Evolutionary conservation across 352 stramenopile species (phyloP).

Genomic region (Pythium sp.): DNA sequence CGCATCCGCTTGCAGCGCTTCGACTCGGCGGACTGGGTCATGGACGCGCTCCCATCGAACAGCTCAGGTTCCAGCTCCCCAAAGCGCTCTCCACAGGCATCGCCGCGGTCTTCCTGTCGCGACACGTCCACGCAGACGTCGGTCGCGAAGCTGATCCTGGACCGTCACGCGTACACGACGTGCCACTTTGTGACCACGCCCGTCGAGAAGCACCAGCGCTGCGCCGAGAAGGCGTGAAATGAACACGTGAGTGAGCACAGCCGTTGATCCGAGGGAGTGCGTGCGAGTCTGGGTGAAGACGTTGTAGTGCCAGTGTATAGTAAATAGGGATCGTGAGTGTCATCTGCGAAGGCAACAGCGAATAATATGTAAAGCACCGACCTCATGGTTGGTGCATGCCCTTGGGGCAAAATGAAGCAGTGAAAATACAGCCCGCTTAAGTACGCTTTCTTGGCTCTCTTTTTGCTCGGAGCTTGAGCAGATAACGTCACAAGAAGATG

Average conservation of each 20-base stretch:
- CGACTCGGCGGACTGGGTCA: conserved; percentile 70
- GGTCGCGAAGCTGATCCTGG: conserved; percentile 56
- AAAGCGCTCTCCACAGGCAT: background rate
- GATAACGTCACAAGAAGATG: conserved; percentile 2
- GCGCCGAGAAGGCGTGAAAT: conserved; percentile 23
- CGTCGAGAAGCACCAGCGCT: conserved; percentile 23
- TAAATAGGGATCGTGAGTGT: background rate
- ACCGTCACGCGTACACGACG: conserved; percentile 53
- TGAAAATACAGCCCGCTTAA: background rate
- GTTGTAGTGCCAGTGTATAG: background rate
- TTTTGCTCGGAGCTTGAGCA: background rate
- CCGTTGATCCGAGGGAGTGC: too few relatives aligned
- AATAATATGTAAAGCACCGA: background rate
- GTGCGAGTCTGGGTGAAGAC: background rate
- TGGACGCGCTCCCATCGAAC: conserved; percentile 22
- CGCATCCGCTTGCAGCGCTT: conserved; percentile 66
- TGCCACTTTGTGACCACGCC: conserved; percentile 40
- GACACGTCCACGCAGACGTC: conserved; percentile 8
- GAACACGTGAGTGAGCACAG: too few relatives aligned
- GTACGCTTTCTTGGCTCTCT: background rate
- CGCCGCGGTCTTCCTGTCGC: conserved; percentile 8
- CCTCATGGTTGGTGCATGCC: too few relatives aligned
- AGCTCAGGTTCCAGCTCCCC: background rate
- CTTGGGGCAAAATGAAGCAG: too few relatives aligned
- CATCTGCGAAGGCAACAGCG: too few relatives aligned